Base-by-base conservation (phyloP, 805 yeast species). In the Saturnispora gosingensis region DNA sequence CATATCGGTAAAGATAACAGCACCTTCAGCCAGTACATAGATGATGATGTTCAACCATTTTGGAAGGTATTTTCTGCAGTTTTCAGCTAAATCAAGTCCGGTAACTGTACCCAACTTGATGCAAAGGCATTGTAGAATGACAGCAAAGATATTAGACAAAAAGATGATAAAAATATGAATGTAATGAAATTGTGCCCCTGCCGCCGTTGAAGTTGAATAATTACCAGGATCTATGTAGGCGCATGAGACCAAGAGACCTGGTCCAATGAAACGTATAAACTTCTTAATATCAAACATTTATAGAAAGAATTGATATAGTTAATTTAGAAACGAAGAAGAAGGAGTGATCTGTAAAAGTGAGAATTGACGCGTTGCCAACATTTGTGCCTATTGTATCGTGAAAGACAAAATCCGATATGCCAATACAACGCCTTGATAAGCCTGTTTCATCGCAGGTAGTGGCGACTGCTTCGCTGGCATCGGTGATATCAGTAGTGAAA, bases 201-300 rank as follows among this genome's bases (percentile, higher is more conserved):
- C 88, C 15, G 87, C 77, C 1, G 89, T 95, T 15, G 93, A 88
- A 0, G 96, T 86, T 43, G 95, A 80, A 67, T 88, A 89, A 67
- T 89, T 89, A 43, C 97, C 97, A 1, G 97, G 96, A 64, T 89
- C 97, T 75, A 89, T 85, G 62, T 89, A 90, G 2, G 96, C 93
- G 50, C 90, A 96, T 30, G 89, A 77, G 24, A 89, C 88, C 80
- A 88, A 76, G 40, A 89, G 73, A 0, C 96, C 96, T 0, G 96
- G 96, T 0, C 96, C 96, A 18, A 88, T 72, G 64, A 89, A 89
- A 47, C 75, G 73, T 48, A 77, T 63, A 58, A 85, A 81, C 66
- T 85, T 86, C 39, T 51, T 51, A 5, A 64, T 11, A 27, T 57
- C 57, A 18, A 49, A 16, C 46, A 35, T 49, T 16, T n/a, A 15